These are phyloP conservation scores for Ganoderma resinaceum DNA, from an alignment of 1,284 basidiomycete genomes.

Conservation along the genomic window DNA sequence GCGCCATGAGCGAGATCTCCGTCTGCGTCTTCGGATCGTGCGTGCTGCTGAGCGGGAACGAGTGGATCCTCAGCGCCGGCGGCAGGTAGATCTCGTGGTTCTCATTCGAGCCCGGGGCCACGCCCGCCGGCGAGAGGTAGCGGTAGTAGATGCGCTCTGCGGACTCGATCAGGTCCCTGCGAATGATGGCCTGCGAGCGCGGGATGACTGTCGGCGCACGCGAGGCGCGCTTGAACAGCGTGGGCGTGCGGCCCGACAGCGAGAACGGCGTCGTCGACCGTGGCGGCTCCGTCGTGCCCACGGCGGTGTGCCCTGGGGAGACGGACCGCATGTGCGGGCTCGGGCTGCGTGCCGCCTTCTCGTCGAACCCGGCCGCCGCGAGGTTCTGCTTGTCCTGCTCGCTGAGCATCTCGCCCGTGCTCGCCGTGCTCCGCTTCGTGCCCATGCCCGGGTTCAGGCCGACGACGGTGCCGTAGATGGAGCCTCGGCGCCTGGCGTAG, in stretches of 20 bases:
- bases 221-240: constrained; percentile 79
- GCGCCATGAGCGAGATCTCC: constrained; percentile 82
- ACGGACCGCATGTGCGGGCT: constrained; percentile 53
- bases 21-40: constrained; percentile 75
- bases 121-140: constrained; percentile 82
- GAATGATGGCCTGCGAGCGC: constrained; percentile 89
- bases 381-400: constrained; percentile 73
- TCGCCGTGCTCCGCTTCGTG: constrained; percentile 78
- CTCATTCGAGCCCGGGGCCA: constrained; percentile 68
- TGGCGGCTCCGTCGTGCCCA: constrained; percentile 47
- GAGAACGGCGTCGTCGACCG: constrained; percentile 84
- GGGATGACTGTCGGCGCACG: constrained; percentile 89
- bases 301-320: constrained; percentile 51
- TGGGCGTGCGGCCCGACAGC: constrained; percentile 72
- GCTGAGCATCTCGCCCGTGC: constrained; percentile 69
- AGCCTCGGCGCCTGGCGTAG: constrained; percentile 86
- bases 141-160: constrained; percentile 96
- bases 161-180: constrained; percentile 88
- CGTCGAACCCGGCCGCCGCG: constrained; percentile 52
- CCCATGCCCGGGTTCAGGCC: constrained; percentile 65
- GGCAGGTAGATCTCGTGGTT: constrained; percentile 97
- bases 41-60: constrained; percentile 74
- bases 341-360: constrained; percentile 56
- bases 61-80: constrained; percentile 81
- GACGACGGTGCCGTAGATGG: constrained; percentile 90